phyloP scores from a whole-genome alignment of 2,329 filamentous ascomycete species.

The Beauveria sp. region DNA sequence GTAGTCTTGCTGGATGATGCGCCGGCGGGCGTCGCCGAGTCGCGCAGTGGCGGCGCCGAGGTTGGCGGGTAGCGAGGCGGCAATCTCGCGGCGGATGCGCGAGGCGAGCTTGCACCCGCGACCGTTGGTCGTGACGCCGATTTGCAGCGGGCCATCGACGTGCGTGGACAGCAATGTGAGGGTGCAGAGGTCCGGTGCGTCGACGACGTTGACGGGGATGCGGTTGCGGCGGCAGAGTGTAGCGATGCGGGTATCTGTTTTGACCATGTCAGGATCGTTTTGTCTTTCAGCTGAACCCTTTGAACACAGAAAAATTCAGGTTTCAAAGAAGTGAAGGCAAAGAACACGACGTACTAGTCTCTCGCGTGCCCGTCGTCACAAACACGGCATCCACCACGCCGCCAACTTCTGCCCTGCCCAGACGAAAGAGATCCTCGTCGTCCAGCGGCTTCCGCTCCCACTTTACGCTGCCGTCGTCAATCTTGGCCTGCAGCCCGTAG shows the following conservation, averaged over 20 bases:
- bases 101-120: slow-evolving; percentile 90
- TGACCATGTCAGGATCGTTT: not conserved
- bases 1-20: slow-evolving; percentile 69
- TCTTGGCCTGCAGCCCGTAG: slow-evolving; percentile 50
- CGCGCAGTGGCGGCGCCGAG: slow-evolving; percentile 71
- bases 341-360: slow-evolving; percentile 26
- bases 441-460: slow-evolving; percentile 62
- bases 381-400: slow-evolving; percentile 86
- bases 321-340: too few species aligned
- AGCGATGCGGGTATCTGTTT: slow-evolving; percentile 51
- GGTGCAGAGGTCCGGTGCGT: slow-evolving; percentile 77
- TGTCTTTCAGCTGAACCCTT: too few species aligned
- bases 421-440: slow-evolving; percentile 61
- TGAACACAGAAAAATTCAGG: not conserved
- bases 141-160: slow-evolving; percentile 82
- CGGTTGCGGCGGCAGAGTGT: slow-evolving; percentile 67
- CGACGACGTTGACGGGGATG: slow-evolving; percentile 89
- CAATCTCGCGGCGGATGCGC: slow-evolving; percentile 81
- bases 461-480: slow-evolving; percentile 58
- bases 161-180: slow-evolving; percentile 87
- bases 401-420: slow-evolving; percentile 75
- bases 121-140: slow-evolving; percentile 92
- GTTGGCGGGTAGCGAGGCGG: slow-evolving; percentile 65
- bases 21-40: slow-evolving; percentile 63
- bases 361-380: slow-evolving; percentile 55